Percentiles rank a stretch among this genome's conserved stretches.
Conservation (phyloP, 768 basidiomycete species). For the Hypsizygus marmoreus region DNA sequence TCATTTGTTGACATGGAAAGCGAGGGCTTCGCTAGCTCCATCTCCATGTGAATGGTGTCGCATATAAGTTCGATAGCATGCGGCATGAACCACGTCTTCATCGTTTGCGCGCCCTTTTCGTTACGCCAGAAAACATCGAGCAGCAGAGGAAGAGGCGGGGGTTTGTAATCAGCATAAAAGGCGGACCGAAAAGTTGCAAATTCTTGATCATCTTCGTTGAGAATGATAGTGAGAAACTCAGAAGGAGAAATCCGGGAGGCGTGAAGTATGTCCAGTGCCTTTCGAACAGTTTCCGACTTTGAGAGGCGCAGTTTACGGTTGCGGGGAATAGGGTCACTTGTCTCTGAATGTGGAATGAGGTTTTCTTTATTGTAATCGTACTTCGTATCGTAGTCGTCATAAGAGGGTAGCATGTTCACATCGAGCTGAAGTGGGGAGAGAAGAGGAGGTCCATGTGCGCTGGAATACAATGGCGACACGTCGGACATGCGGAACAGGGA, state of each 20-base stretch:
- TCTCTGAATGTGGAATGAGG: no score
- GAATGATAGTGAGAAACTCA: neutral
- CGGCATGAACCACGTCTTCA: constrained; percentile 11
- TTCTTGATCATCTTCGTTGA: neutral
- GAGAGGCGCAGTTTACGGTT: neutral
- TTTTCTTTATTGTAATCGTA: no score
- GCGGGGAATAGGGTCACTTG: neutral
- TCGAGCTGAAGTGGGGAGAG: no score
- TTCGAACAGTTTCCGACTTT: neutral
- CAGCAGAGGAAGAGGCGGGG: neutral
- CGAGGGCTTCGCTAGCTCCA: constrained; percentile 23
- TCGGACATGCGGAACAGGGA: no score
- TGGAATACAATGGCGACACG: no score
- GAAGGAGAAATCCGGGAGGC: neutral
- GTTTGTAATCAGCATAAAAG: neutral
- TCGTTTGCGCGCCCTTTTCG: neutral
- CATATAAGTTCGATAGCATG: constrained; percentile 20
- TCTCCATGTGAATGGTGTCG: constrained; percentile 17
- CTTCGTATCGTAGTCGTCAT: no score
- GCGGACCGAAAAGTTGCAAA: neutral
- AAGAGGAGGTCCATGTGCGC: no score
- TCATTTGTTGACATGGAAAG: constrained; percentile 19
- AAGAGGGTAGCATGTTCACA: no score
- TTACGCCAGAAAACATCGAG: neutral
- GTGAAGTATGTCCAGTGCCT: neutral